Conservation (phyloP, 2,329 filamentous ascomycete genomes). For the Bipolaris oryzae region DNA sequence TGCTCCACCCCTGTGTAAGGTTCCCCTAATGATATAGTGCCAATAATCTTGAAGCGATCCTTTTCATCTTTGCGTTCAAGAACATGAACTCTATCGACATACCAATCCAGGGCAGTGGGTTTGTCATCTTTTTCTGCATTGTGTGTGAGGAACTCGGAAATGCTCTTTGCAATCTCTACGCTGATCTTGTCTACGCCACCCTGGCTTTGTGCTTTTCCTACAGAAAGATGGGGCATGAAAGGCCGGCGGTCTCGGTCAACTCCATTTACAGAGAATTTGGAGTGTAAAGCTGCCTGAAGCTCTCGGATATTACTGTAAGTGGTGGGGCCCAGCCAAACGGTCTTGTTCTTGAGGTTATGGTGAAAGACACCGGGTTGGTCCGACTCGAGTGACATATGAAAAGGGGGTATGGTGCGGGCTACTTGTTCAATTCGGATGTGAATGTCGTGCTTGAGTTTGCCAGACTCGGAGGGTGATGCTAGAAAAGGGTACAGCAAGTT, state of each 20-base stretch:
- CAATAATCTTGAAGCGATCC: slow-evolving; percentile 34
- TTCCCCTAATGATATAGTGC: slow-evolving; percentile 19
- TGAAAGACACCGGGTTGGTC: slow-evolving; percentile 28
- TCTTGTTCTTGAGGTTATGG: slow-evolving; percentile 28
- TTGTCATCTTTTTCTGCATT: not conserved
- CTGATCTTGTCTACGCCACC: slow-evolving; percentile 17
- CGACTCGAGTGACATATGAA: slow-evolving; percentile 26
- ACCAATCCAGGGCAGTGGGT: slow-evolving; percentile 26
- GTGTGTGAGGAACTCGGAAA: slow-evolving; percentile 10
- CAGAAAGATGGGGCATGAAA: slow-evolving; percentile 35
- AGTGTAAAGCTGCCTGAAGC: slow-evolving; percentile 36
- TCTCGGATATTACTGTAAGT: slow-evolving; percentile 16
- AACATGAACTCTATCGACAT: slow-evolving; percentile 35
- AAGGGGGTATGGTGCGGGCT: slow-evolving; percentile 22
- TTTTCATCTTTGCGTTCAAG: slow-evolving; percentile 34
- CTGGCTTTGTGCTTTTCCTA: slow-evolving; percentile 33
- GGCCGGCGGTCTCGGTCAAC: slow-evolving; percentile 24
- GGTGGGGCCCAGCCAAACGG: slow-evolving; percentile 34
- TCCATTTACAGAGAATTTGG: slow-evolving; percentile 33
- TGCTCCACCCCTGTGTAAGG: not conserved
- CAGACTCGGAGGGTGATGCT: slow-evolving; percentile 22
- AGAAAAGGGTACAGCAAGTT: slow-evolving; percentile 43
- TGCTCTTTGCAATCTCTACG: slow-evolving; percentile 21
- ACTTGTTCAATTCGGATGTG: slow-evolving; percentile 29
- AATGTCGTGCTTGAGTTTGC: slow-evolving; percentile 26